These are phyloP conservation scores for Capsicum baccatum DNA, from an alignment of 257 asterid species.

Conservation along the genomic window DNA sequence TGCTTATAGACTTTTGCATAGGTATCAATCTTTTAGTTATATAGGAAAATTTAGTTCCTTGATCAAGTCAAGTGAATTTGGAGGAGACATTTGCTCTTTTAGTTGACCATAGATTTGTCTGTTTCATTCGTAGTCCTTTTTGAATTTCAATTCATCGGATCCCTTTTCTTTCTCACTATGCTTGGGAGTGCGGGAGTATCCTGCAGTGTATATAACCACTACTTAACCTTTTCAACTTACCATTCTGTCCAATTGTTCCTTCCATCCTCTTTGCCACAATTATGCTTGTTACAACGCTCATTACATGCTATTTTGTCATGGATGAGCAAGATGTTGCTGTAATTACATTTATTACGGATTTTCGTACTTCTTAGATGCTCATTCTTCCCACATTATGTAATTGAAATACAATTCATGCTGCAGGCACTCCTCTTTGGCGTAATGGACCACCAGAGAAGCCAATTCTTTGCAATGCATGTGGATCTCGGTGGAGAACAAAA, in stretches of 20 bases:
- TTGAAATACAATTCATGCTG: conserved; percentile 35
- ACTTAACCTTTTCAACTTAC: background rate
- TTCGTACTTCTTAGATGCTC: conserved; percentile 6
- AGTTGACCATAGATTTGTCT: background rate
- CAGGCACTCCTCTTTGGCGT: conserved; percentile 99
- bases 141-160: background rate
- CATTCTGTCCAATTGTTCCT: background rate
- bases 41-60: background rate
- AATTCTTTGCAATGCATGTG: conserved; percentile 98
- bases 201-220: conserved; percentile 7
- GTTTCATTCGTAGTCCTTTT: background rate
- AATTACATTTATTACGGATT: background rate
- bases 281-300: background rate
- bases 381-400: background rate
- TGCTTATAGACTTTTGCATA: background rate
- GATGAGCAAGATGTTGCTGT: background rate
- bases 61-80: conserved; percentile 12
- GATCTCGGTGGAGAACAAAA: conserved; percentile 98
- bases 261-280: background rate
- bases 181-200: background rate
- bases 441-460: conserved; percentile 99
- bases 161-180: background rate
- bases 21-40: conserved; percentile 3
- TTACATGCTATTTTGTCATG: background rate
- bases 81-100: conserved; percentile 29